Evolutionary conservation across 176 grass and related monocot genomes (phyloP), one percentile per base, ranked within the genome.

Genomic region (Carex myosuroides): DNA sequence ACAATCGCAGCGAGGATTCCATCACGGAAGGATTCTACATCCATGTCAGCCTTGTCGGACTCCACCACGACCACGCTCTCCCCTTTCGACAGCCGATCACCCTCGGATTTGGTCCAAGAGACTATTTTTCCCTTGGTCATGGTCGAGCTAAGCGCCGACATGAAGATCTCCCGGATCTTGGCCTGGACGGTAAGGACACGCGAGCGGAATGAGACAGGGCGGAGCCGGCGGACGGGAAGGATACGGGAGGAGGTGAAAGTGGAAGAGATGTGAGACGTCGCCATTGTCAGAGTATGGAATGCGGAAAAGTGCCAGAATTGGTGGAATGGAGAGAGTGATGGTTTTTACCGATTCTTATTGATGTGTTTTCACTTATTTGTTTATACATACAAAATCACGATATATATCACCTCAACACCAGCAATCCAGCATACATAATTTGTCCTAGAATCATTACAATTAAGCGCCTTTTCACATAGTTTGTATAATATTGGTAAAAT

Each of bases 41-140:
- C 96, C 96, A 98, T 95, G 86, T 95, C 93, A 7, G 96, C 96
- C 86, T 98, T 95, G 80, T 95, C 92, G 35, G 96, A 95, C 80
- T 98, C 91, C 13, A 95, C 92, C 20, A 98, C 93, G 59, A 95
- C 96, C 63, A 98, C 89, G 80, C 92, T 86, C 71, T 98, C 95
- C 5, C 95, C 95, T 85, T 93, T 98, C 57, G 89, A 77, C 64
- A 98, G 84, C 70, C 86, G 92, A 91, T 94, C 95, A 6, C 95
- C 95, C 87, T 98, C 92, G 13, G 92, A 44, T 21, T 94, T 90
- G 16, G 67, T 85, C 95, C 95, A 98, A 58, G 91, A 94, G 35
- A 98, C 85, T 74, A 98, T 93, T 85, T 88, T 93, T 0, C 95
- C 95, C 88, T 94, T 89, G 42, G 85, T 94, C 92, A 98, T 94